A percentile compares a stretch with the other conserved stretches of the same genome.
These are phyloP conservation scores for Schoenoplectus tabernaemontani DNA, from an alignment of 202 grass and related monocot species.

Conservation along the genomic window DNA sequence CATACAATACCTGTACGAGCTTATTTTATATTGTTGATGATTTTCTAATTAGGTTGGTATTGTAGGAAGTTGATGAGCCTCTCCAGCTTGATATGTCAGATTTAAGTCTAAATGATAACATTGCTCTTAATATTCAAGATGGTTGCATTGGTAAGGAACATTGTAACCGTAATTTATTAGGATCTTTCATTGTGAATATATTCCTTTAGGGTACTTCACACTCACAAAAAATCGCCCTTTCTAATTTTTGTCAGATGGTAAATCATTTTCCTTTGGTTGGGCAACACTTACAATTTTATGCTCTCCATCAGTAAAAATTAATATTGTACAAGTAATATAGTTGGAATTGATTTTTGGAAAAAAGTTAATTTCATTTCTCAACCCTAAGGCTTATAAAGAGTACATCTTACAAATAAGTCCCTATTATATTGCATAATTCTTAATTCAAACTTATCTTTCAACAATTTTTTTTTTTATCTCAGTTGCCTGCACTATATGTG, in stretches of 20 bases:
- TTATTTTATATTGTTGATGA: conserved; percentile 7
- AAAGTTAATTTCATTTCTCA: too few relatives aligned
- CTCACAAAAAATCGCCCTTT: too few relatives aligned
- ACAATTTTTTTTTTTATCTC: neutral
- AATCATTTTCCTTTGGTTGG: neutral
- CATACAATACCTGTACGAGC: neutral
- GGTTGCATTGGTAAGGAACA: conserved; percentile 44
- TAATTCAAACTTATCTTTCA: too few relatives aligned
- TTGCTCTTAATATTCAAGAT: conserved; percentile 58
- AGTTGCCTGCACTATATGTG: neutral
- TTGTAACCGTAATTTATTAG: neutral
- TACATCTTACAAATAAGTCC: neutral
- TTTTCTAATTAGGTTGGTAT: conserved; percentile 17
- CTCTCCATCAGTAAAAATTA: neutral
- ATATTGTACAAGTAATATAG: neutral
- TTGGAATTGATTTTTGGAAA: neutral
- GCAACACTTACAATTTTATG: neutral
- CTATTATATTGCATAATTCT: too few relatives aligned
- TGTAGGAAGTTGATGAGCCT: conserved; percentile 87
- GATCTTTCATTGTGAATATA: neutral
- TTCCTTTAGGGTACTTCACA: neutral
- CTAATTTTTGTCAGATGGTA: neutral
- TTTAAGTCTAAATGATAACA: conserved; percentile 59
- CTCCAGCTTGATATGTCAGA: conserved; percentile 95
- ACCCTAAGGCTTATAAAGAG: too few relatives aligned